A percentile compares a stretch with the other conserved stretches of the same genome.
Conservation (phyloP, 495 filamentous ascomycete species). For the Penicillium odoratum region DNA sequence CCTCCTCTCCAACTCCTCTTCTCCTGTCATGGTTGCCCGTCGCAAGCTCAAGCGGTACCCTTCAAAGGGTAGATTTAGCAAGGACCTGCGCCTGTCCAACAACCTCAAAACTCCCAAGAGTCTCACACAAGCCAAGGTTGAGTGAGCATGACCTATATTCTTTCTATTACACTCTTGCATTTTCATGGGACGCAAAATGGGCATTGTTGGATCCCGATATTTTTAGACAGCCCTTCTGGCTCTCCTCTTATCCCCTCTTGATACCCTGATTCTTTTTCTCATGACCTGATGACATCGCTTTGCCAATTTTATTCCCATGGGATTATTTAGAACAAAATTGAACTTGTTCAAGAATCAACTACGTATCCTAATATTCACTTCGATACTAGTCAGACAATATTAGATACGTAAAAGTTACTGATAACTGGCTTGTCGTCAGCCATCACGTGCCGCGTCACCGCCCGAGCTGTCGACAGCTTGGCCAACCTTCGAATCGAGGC, state of each 20-base stretch:
- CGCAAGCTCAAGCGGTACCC: slow-evolving; percentile 72
- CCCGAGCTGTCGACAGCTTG: slow-evolving; percentile 34
- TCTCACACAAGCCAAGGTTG: slow-evolving; percentile 64
- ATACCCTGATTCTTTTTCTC: slow-evolving; percentile 9
- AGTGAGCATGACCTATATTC: slow-evolving; percentile 36
- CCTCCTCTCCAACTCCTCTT: slow-evolving; percentile 89
- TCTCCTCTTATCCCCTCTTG: slow-evolving; percentile 4
- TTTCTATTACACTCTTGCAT: slow-evolving; percentile 6
- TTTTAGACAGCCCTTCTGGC: slow-evolving; percentile 1
- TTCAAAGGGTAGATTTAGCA: slow-evolving; percentile 59
- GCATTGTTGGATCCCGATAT: slow-evolving; percentile 3
- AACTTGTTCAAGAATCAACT: background rate
- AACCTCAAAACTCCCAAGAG: slow-evolving; percentile 67
- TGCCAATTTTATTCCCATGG: background rate
- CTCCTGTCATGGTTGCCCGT: slow-evolving; percentile 92
- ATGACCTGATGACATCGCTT: slow-evolving; percentile 2
- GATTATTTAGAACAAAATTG: background rate
- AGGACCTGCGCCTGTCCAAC: slow-evolving; percentile 64
- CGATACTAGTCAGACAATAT: too few species aligned
- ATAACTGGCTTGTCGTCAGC: slow-evolving; percentile 1
- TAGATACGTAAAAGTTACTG: too few species aligned
- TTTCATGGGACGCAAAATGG: slow-evolving; percentile 9
- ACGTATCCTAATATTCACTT: background rate
- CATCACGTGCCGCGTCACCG: slow-evolving; percentile 32
- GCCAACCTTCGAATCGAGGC: slow-evolving; percentile 22